A percentile compares a stretch with the other conserved stretches of the same genome.
These are phyloP conservation scores for Penicillium olsonii DNA, from an alignment of 2,329 filamentous ascomycete species.

Conservation along the genomic window DNA sequence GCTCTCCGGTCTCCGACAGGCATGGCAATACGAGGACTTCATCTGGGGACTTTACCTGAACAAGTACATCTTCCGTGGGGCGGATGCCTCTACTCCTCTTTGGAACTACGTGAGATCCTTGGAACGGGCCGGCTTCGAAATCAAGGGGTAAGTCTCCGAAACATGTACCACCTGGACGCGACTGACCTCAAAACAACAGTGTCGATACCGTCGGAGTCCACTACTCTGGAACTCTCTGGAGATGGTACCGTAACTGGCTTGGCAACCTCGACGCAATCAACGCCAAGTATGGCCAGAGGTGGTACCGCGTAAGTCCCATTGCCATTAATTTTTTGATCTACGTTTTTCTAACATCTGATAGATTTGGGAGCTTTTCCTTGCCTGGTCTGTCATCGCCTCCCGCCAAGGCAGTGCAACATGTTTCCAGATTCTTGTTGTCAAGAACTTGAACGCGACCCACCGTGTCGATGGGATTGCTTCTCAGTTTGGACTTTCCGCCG, in stretches of 20 bases:
- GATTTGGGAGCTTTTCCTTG: constrained; percentile 83
- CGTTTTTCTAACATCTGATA: constrained; percentile 34
- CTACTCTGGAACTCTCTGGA: constrained; percentile 87
- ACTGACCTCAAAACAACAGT: constrained; percentile 13
- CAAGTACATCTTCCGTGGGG: constrained; percentile 92
- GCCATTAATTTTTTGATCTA: too few species aligned
- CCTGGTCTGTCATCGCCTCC: constrained; percentile 73
- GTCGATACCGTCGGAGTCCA: constrained; percentile 87
- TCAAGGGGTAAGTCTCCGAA: constrained; percentile 61
- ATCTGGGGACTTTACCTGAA: constrained; percentile 96
- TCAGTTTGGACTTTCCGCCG: constrained; percentile 66
- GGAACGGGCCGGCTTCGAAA: constrained; percentile 76
- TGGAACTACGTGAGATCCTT: constrained; percentile 75
- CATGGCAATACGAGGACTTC: constrained; percentile 90
- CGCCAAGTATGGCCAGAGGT: constrained; percentile 82
- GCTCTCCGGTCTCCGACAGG: constrained; percentile 79
- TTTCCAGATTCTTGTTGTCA: constrained; percentile 75
- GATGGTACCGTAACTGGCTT: constrained; percentile 94
- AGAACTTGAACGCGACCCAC: constrained; percentile 78
- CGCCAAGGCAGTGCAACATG: constrained; percentile 75
- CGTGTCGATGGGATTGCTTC: constrained; percentile 66
- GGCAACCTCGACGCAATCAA: constrained; percentile 80
- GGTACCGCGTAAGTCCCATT: constrained; percentile 74
- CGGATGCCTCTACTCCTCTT: constrained; percentile 83
- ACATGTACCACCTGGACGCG: not conserved